Evolutionary conservation across 83 land plant species (phyloP).

Genomic region (Picea mariana): DNA sequence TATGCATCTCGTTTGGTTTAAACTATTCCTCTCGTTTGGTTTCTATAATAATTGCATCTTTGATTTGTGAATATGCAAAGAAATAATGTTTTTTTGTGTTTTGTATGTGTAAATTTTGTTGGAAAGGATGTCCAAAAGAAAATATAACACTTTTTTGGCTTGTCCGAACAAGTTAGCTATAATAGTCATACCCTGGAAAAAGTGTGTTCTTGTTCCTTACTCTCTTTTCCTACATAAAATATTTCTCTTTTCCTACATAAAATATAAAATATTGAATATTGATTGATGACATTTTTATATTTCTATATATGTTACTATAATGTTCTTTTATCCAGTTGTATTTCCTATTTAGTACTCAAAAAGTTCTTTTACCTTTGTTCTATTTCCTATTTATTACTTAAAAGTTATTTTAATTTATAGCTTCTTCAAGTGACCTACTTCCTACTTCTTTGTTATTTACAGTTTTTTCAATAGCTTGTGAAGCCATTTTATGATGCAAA

Average conservation of each 20-base stretch:
- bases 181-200: constrained; percentile 89
- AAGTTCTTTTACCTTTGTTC: background rate
- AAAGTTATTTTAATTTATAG: background rate
- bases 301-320: background rate
- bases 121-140: constrained; percentile 61
- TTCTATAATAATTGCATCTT: background rate
- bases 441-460: background rate
- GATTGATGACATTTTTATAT: background rate
- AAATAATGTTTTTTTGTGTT: background rate
- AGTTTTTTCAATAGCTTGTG: constrained; percentile 79
- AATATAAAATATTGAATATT: no score
- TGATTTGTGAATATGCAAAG: background rate
- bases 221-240: background rate
- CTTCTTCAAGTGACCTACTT: background rate
- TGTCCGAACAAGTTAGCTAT: constrained; percentile 77
- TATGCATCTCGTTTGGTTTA: background rate
- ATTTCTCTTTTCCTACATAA: background rate
- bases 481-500: constrained; percentile 79
- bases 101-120: constrained; percentile 42
- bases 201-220: constrained; percentile 34
- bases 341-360: background rate
- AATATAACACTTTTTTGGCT: constrained; percentile 59
- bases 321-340: no score
- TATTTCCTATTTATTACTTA: background rate
- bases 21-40: background rate